These are phyloP conservation scores for Candida stauntonica DNA, from an alignment of 805 yeast genomes.

Conservation along the genomic window DNA sequence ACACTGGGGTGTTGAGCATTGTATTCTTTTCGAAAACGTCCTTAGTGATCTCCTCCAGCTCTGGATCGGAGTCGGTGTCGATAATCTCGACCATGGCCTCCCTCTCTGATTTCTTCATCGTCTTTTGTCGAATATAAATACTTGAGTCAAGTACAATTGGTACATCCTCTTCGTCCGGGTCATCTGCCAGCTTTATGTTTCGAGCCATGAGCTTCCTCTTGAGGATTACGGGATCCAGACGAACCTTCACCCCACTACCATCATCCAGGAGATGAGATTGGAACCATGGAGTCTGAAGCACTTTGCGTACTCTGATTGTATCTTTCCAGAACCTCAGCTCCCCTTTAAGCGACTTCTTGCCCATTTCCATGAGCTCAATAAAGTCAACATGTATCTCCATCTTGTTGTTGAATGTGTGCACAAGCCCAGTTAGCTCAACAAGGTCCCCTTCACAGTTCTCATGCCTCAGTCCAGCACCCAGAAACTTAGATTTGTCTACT, in stretches of 20 bases:
- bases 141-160: conserved; percentile 20
- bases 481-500: conserved; percentile 19
- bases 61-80: conserved; percentile 8
- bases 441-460: conserved; percentile 25
- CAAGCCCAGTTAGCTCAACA: conserved; percentile 28
- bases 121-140: conserved; percentile 17
- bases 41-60: conserved; percentile 12
- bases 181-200: conserved; percentile 2
- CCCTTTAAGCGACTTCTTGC: conserved; percentile 22
- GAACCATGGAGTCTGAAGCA: conserved; percentile 33
- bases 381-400: conserved; percentile 31
- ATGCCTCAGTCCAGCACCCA: conserved; percentile 20
- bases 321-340: conserved; percentile 37
- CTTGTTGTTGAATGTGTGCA: conserved; percentile 13
- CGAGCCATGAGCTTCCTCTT: conserved; percentile 8
- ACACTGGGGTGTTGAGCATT: neutral
- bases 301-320: conserved; percentile 24
- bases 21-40: conserved; percentile 8
- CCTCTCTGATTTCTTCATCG: conserved; percentile 1
- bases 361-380: conserved; percentile 22
- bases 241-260: neutral
- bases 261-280: conserved; percentile 19
- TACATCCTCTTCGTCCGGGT: conserved; percentile 1
- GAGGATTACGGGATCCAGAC: conserved; percentile 3
- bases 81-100: conserved; percentile 17